Percentiles rank a stretch among this genome's conserved stretches.
phyloP scores from a whole-genome alignment of 441 rosid species.

The Corymbia calophylla region DNA sequence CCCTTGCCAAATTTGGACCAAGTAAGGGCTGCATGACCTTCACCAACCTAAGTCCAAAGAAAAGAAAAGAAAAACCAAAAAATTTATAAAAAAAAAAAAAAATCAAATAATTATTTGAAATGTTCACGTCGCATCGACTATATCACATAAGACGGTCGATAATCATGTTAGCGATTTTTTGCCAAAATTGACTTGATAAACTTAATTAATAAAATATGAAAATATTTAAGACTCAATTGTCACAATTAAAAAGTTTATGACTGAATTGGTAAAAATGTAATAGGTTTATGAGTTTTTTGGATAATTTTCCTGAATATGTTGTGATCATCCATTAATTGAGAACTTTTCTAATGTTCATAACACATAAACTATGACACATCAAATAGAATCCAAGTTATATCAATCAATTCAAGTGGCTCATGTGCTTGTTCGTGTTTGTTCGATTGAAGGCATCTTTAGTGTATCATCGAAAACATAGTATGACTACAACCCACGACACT shows the following conservation, averaged over 20 bases:
- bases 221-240: fast-evolving
- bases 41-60: not conserved
- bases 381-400: not conserved
- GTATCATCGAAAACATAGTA: not conserved
- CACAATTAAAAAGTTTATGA: not conserved
- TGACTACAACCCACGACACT: not conserved
- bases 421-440: not conserved
- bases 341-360: not conserved
- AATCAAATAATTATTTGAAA: too few relatives aligned
- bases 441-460: not conserved
- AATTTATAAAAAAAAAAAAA: too few relatives aligned
- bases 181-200: fast-evolving
- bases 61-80: too few relatives aligned
- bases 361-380: not conserved
- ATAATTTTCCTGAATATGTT: not conserved
- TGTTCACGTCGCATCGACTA: fast-evolving
- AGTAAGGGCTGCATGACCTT: too few relatives aligned
- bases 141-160: too few relatives aligned
- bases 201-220: fast-evolving
- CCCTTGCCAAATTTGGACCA: not conserved
- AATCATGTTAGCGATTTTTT: fast-evolving
- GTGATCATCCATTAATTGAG: not conserved
- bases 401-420: not conserved
- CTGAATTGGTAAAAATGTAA: too few relatives aligned
- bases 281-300: too few relatives aligned